Evolutionary conservation across 306 rosid species (phyloP), one percentile per base, ranked within the genome.

Genomic region (Lathyrus aphaca): DNA sequence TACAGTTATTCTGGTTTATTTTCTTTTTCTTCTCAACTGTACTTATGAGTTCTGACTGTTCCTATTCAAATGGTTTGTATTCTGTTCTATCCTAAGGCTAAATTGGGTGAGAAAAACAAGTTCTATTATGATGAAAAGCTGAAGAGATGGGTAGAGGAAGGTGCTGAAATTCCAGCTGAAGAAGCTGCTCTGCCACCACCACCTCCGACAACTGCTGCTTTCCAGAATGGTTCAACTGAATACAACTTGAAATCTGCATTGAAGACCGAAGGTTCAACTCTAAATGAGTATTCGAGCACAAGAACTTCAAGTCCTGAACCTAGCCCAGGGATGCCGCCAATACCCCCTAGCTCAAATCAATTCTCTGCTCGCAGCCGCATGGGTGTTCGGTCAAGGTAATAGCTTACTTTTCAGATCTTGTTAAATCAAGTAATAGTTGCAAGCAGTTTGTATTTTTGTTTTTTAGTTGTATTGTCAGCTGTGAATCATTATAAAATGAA

Each of bases 61-160:
- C 73, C 69, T 68, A 39, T 58, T 62, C 17, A 23, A 79, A 56
- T 64, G 64, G 72, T 66, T 66, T 35, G 39, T 69, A 37, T 66
- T 69, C 25, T 83, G 69, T 68, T 56, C 56, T 69, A 60, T 35
- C 40, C 77, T 66, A 64, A 92, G 97, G 97, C 97, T 65, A 92
- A 92, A 66, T 83, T 92, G 83, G 97, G 97, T 32, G 96, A 89
- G 35, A 82, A 56, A 68, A 92, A 92, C 62, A 92, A 92, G 77
- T 92, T 92, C 79, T 92, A 89, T 78, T 92, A 92, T 74, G 96
- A 92, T 55, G 92, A 92, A 71, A 87, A 92, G 68, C 83, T 87
- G 77, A 92, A 89, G 85, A 86, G 96, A 79, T 89, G 97, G 97
- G 92, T 92, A 11, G 96, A 89, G 74, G 89, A 89, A 80, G 97